Evolutionary conservation across 2,329 filamentous ascomycete species (phyloP), one percentile per base, ranked within the genome.

Genomic region (Pseudogymnoascus sp.): DNA sequence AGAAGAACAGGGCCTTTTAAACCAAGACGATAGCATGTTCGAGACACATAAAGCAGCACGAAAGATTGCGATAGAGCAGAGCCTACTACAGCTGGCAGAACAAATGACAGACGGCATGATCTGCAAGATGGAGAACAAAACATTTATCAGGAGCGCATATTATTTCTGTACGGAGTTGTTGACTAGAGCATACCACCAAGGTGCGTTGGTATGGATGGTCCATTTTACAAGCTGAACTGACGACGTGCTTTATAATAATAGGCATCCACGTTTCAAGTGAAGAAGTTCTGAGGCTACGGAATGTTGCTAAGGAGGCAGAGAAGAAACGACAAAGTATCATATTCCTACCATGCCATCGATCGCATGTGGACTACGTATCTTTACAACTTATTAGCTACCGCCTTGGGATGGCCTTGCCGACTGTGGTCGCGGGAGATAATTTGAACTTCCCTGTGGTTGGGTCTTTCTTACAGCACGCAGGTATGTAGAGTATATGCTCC

Each of bases 41-140:
- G 71, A 75, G 53, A 70, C 78, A 65, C 80, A 85, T 73, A 79
- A 81, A 63, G 77, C 78, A 4, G 82, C 82, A 66, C 79, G 84
- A 63, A 84, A 81, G 62, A 79, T 77, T 63, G 85, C 89, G 69
- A 84, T 97, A 63, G 87, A 92, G 71, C 80, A 81, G 38, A 88
- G 88, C 64, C 78, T 99, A 53, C 82, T 86, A 62, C 87, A 96
- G 72, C 88, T 97, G 4, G 89, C 91, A 3, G 91, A 95, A 67
- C 87, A 89, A 68, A 88, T 95, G 83, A 91, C 92, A 23, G 91
- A 96, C 72, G 86, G 89, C 67, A 97, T 99, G 95, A 97, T 99
- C 66, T 97, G 93, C 83, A 99, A 99, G 77, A 93, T 97, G 82
- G 95, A 99, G 76, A 96, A 89, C 80, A 96, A 93, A 73, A 80